These are phyloP conservation scores for Plasmodium coatneyi DNA, from an alignment of 169 alveolate species.

Conservation along the genomic window DNA sequence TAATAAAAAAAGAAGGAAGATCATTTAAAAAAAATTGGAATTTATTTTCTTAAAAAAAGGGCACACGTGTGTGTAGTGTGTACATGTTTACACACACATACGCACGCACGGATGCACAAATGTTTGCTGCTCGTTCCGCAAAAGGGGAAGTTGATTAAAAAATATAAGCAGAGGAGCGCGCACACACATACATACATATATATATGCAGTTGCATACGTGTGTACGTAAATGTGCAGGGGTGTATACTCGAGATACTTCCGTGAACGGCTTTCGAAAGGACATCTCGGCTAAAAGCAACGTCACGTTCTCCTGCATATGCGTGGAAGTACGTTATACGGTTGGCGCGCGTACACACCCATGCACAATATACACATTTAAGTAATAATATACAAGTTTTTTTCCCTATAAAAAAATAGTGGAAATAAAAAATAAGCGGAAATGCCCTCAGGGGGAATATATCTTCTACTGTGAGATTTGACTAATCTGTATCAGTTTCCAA, in stretches of 20 bases:
- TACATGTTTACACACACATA: not conserved
- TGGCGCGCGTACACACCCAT: not conserved
- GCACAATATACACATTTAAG: not conserved
- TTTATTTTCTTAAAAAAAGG: not conserved
- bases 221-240: not conserved
- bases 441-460: not conserved
- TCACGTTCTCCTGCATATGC: not conserved
- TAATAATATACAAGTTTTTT: not conserved
- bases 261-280: not conserved
- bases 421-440: constrained; percentile 5
- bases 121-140: not conserved
- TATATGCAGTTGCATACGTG: constrained; percentile 2
- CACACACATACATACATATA: not conserved
- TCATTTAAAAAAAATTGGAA: constrained; percentile 20
- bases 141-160: not conserved
- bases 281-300: not conserved
- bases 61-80: not conserved
- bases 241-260: not conserved
- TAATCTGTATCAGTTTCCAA: not conserved
- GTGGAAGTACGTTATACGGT: not conserved
- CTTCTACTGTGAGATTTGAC: not conserved
- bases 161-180: not conserved
- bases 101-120: not conserved
- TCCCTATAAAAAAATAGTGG: not conserved
- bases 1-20: constrained; percentile 6